These are phyloP conservation scores for Candida rishiriensis DNA, from an alignment of 805 yeast genomes.

Conservation along the genomic window DNA sequence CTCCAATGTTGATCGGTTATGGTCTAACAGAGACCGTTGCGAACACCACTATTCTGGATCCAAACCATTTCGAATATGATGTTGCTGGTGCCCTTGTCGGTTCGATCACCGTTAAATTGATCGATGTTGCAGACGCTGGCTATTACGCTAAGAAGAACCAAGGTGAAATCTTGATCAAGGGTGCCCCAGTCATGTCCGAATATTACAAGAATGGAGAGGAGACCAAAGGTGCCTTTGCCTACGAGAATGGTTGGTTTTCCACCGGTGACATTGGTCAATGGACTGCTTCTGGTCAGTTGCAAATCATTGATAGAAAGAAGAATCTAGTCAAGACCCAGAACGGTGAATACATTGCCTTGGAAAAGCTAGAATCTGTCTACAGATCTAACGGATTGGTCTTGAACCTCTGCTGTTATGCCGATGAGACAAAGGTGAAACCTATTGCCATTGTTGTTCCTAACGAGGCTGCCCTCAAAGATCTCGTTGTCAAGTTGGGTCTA, in stretches of 20 bases:
- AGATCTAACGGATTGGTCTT: slow-evolving; percentile 73
- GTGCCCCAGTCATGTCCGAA: slow-evolving; percentile 66
- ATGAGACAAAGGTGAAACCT: slow-evolving; percentile 82
- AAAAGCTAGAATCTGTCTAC: slow-evolving; percentile 87
- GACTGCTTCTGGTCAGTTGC: slow-evolving; percentile 74
- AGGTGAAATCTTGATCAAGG: slow-evolving; percentile 85
- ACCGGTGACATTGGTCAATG: slow-evolving; percentile 98
- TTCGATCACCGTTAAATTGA: slow-evolving; percentile 78
- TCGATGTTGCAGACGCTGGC: slow-evolving; percentile 89
- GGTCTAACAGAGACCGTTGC: slow-evolving; percentile 97
- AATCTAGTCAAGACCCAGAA: slow-evolving; percentile 92
- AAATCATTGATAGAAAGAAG: slow-evolving; percentile 89
- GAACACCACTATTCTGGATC: slow-evolving; percentile 67
- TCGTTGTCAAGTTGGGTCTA: slow-evolving; percentile 55
- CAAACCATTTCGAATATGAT: slow-evolving; percentile 62
- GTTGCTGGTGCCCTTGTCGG: slow-evolving; percentile 82
- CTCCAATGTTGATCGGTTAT: slow-evolving; percentile 90
- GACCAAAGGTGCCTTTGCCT: slow-evolving; percentile 64
- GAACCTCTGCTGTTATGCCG: slow-evolving; percentile 93
- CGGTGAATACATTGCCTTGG: slow-evolving; percentile 97
- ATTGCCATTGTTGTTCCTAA: slow-evolving; percentile 86
- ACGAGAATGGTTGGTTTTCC: slow-evolving; percentile 87
- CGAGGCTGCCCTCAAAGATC: slow-evolving; percentile 55
- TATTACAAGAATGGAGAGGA: slow-evolving; percentile 83
- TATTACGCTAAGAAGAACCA: slow-evolving; percentile 86